Base-by-base conservation (phyloP, 2,329 filamentous ascomycete species). In the Chrysoporthe deuterocubensis region DNA sequence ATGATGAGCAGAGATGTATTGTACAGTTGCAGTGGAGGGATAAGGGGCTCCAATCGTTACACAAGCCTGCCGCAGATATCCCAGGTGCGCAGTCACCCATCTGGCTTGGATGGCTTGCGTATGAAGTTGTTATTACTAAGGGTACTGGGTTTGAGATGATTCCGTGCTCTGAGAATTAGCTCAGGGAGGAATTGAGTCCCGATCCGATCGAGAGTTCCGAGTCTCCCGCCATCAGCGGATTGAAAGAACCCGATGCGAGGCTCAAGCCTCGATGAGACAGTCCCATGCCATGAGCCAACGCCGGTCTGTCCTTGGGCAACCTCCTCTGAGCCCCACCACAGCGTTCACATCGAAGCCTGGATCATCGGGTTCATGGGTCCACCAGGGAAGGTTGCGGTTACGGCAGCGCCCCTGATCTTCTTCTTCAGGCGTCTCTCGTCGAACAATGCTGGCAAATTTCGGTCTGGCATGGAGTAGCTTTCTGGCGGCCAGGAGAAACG, bases 211-310 rank as follows among this genome's bases (percentile, higher is more conserved):
- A 48, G 13, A 48, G 26, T 46, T 13, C 57, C 42, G 44, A 32
- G 37, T 43, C 40, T 26, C 57, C 26, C 16, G n/a, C 18, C 13
- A 26, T 44, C 3, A 14, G 34, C n/a, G 37, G 57, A 44, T n/a
- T 43, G n/a, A 26, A 14, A 44, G 57, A n/a, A 44, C 59, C 59
- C 43, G 59, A 46, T 46, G 40, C 59, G 26, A 46, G 40, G 13
- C 21, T 61, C 7, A 18, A 61, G 13, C 26, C 34, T 57, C 54
- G 54, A 57, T 57, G 54, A 57, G 54, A 57, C 54, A 57, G 54
- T 40, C 54, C 54, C 54, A 57, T 57, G 54, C 34, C 18, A 32
- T 57, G 34, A 18, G 54, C 34, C 50, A 54, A 14, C 9, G 54
- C 32, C 18, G 54, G 32, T 8, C 34, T 32, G 34, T 37, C 6